A percentile compares a stretch with the other conserved stretches of the same genome.
These are phyloP conservation scores for Candida michaelii DNA, from an alignment of 805 yeast species.

Conservation along the genomic window DNA sequence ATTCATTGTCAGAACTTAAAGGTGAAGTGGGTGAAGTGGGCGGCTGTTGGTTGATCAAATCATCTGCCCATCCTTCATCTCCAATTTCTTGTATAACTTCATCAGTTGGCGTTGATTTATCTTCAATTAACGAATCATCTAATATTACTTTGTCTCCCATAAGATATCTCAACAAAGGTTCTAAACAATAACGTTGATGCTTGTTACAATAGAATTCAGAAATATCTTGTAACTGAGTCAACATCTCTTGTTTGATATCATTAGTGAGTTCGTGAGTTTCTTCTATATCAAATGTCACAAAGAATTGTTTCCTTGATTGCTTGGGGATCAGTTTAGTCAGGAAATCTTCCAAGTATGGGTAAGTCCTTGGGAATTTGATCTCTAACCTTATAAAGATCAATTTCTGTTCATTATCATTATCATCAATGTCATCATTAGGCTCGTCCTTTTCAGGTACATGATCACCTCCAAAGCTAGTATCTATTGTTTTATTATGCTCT, in stretches of 20 bases:
- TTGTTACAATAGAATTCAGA: slow-evolving; percentile 54
- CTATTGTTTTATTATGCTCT: neutral
- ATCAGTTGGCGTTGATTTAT: slow-evolving; percentile 16
- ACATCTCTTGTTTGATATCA: slow-evolving; percentile 51
- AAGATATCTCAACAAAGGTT: slow-evolving; percentile 71
- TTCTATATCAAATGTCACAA: slow-evolving; percentile 59
- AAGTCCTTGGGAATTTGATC: slow-evolving; percentile 67
- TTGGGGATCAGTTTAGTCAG: slow-evolving; percentile 12
- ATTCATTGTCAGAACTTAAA: slow-evolving; percentile 13
- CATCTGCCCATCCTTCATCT: slow-evolving; percentile 44
- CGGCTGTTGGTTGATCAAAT: slow-evolving; percentile 38
- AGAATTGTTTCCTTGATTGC: slow-evolving; percentile 22
- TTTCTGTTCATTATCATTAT: slow-evolving; percentile 26
- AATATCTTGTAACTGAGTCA: slow-evolving; percentile 52
- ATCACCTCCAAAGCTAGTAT: neutral
- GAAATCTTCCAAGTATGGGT: slow-evolving; percentile 62
- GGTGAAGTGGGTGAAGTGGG: slow-evolving; percentile 3
- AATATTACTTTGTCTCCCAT: slow-evolving; percentile 73
- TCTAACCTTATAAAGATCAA: slow-evolving; percentile 67
- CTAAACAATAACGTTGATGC: slow-evolving; percentile 67
- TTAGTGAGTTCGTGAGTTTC: slow-evolving; percentile 69
- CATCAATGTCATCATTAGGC: slow-evolving; percentile 1
- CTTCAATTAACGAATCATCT: slow-evolving; percentile 32
- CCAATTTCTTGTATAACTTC: slow-evolving; percentile 35
- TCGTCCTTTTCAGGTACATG: neutral